Evolutionary conservation across 2,329 filamentous ascomycete genomes (phyloP), one percentile per base, ranked within the genome.

Genomic region (Sphaerulina musiva): DNA sequence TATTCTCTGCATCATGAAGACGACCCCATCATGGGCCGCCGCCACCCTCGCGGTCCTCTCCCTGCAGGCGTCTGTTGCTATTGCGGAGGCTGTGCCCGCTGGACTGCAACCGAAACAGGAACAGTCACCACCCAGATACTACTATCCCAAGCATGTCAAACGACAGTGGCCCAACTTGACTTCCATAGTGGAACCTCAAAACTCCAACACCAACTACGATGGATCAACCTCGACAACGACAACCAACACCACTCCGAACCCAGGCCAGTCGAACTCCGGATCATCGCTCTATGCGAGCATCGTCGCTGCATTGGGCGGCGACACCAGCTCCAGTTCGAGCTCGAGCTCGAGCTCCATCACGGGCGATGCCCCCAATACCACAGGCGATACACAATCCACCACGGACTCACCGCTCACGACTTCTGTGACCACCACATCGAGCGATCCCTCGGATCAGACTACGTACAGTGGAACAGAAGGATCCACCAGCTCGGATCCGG

Each of bases 51-150:
- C 73, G 52, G 65, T 76, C 60, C 66, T 76, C 64, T 76, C 74
- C 57, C 62, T 70, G 56, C 61, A 64, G 55, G 72, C 72, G 51
- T 70, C 73, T 6, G 68, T 75, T 60, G 74, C 74, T 29, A 73
- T 69, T 42, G 75, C 75, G 51, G 74, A 78, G 63, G 74, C 75
- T 55, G 74, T 75, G 66, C 75, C 75, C 56, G 75, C 75, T 62
- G 65, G 57, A 65, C 74, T 74, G 59, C 66, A 60, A 64, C 69
- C 50, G 60, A 68, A 61, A 59, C 68, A 58, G 68, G 69, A 54
- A 62, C 57, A 49, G 42, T 62, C 64, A 56, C 68, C 64, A 54
- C 74, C 74, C 23, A 68, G 69, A 60, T 76, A 76, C 69, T 76
- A 76, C 66, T 75, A 75, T 57, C 73, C 74, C n/a, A 70, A 72